A percentile compares a stretch with the other conserved stretches of the same genome.
phyloP scores from a whole-genome alignment of 805 yeast species.

The Starmerella bombicola region DNA sequence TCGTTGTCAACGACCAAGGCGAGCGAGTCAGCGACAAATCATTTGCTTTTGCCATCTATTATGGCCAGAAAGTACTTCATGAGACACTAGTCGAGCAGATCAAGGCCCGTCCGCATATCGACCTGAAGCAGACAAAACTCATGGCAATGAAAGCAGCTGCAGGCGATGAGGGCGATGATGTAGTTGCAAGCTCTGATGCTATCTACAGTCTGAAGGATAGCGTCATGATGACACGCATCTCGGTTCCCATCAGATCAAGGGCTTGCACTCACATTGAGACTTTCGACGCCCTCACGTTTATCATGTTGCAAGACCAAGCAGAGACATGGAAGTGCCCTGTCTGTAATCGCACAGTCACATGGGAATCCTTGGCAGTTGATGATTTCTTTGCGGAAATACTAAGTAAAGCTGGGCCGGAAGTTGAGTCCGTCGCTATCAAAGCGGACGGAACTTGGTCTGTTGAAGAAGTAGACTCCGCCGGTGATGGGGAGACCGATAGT shows the following conservation, averaged over 20 bases:
- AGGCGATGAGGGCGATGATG: conserved; percentile 51
- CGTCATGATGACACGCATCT: conserved; percentile 55
- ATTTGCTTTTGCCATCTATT: conserved; percentile 40
- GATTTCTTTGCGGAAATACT: conserved; percentile 61
- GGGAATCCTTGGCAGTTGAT: conserved; percentile 54
- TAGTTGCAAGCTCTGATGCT: conserved; percentile 53
- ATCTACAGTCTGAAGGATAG: conserved; percentile 67
- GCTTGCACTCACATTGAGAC: conserved; percentile 75
- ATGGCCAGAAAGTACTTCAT: conserved; percentile 41
- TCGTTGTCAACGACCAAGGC: conserved; percentile 41
- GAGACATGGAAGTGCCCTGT: conserved; percentile 86
- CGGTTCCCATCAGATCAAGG: conserved; percentile 56
- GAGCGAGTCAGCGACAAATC: conserved; percentile 31
- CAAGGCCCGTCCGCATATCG: conserved; percentile 39
- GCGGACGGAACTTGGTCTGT: conserved; percentile 64
- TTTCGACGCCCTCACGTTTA: conserved; percentile 65
- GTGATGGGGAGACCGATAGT: conserved; percentile 2
- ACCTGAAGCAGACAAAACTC: conserved; percentile 38
- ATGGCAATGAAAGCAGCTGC: conserved; percentile 33
- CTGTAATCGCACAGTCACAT: conserved; percentile 44
- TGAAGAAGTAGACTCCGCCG: conserved; percentile 14
- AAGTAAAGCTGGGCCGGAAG: conserved; percentile 38
- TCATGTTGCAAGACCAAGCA: conserved; percentile 63
- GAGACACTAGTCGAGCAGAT: conserved; percentile 35
- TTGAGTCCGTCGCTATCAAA: conserved; percentile 53